Percentiles rank a stretch among this genome's conserved stretches.
Evolutionary conservation across 75 land plant species (phyloP).

Genomic region (Isoetes taiwanensis): DNA sequence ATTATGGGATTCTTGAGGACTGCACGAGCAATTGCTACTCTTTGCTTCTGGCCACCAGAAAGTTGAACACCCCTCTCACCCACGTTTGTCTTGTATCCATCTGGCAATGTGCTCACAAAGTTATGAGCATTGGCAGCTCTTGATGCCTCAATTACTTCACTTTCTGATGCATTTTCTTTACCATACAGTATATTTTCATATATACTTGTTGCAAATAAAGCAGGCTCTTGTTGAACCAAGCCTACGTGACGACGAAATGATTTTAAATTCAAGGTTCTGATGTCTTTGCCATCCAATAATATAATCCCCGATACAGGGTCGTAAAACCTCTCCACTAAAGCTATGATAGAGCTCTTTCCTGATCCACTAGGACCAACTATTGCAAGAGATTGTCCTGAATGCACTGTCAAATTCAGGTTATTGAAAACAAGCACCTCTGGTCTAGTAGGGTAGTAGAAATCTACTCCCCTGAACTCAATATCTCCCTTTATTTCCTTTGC

Average conservation of each 20-base stretch:
- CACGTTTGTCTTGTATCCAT: constrained; percentile 75
- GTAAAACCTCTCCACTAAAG: constrained; percentile 68
- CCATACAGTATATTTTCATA: constrained; percentile 89
- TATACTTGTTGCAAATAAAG: constrained; percentile 74
- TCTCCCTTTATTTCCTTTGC: constrained; percentile 1
- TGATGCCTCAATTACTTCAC: constrained; percentile 82
- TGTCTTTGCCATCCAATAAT: constrained; percentile 81
- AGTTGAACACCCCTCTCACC: constrained; percentile 93
- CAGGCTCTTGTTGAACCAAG: constrained; percentile 96
- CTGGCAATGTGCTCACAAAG: constrained; percentile 65
- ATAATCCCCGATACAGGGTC: constrained; percentile 66
- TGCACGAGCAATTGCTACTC: constrained; percentile 97
- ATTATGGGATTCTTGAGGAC: constrained; percentile 90
- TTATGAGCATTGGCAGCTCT: constrained; percentile 73
- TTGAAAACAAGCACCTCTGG: constrained; percentile 8
- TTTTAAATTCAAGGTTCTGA: constrained; percentile 50
- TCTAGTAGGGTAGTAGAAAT: constrained; percentile 6
- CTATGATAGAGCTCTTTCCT: constrained; percentile 7
- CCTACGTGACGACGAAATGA: constrained; percentile 85
- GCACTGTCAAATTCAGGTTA: constrained; percentile 9
- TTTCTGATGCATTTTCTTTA: constrained; percentile 66
- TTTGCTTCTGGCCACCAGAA: constrained; percentile 96
- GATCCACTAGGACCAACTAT: constrained; percentile 12
- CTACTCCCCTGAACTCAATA: constrained; percentile 1
- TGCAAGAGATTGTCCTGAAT: constrained; percentile 6